A percentile compares a stretch with the other conserved stretches of the same genome.
phyloP scores from a whole-genome alignment of 441 rosid species.

The Flueggea neowawraea region DNA sequence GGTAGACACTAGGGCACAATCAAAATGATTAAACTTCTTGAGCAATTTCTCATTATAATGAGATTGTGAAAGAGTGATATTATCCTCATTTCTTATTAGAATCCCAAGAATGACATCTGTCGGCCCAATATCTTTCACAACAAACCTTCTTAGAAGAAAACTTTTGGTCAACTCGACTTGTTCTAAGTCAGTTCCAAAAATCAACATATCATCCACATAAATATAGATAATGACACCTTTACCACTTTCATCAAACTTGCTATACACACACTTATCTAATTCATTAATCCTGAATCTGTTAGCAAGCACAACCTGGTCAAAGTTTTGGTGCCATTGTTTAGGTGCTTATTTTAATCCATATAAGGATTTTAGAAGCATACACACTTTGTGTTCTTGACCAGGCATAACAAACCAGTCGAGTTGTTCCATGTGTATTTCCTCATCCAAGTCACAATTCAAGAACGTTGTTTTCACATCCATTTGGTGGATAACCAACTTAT shows the following conservation, averaged over 20 bases:
- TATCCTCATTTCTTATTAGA: not conserved
- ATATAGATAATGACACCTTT: not conserved
- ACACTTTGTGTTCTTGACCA: not conserved
- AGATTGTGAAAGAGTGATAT: not conserved
- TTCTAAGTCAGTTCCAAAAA: not conserved
- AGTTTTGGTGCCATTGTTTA: not conserved
- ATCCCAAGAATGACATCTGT: not conserved
- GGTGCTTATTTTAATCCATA: slow-evolving; percentile 4
- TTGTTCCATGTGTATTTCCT: not conserved
- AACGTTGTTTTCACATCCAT: not conserved
- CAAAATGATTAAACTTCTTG: no score
- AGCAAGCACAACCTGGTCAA: not conserved
- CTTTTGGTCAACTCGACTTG: not conserved
- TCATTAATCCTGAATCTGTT: not conserved
- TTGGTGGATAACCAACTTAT: slow-evolving; percentile 5
- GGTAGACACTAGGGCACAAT: no score
- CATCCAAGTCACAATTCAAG: not conserved
- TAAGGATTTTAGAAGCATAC: not conserved
- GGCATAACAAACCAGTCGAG: not conserved
- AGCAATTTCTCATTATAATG: no score
- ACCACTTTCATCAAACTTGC: not conserved
- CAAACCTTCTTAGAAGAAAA: not conserved
- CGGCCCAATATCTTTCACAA: not conserved
- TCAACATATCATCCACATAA: slow-evolving; percentile 8
- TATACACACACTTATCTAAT: not conserved